These are phyloP conservation scores for Aspergillus kassunensis DNA, from an alignment of 495 filamentous ascomycete species.

Conservation along the genomic window DNA sequence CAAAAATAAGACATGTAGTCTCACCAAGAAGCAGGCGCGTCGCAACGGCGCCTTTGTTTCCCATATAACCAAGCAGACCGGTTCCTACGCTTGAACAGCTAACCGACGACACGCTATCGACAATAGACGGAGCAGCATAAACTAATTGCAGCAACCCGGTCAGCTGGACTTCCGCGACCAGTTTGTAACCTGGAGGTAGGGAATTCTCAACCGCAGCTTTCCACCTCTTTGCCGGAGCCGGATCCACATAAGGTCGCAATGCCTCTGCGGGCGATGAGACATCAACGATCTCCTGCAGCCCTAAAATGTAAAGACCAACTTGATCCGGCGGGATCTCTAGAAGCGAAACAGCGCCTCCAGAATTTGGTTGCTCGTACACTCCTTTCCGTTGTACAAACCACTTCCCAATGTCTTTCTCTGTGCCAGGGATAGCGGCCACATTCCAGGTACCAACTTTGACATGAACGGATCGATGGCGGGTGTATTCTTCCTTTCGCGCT, in stretches of 20 bases:
- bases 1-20: constrained; percentile 79
- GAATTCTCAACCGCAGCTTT: constrained; percentile 66
- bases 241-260: constrained; percentile 69
- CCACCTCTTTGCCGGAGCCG: constrained; percentile 67
- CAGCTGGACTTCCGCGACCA: constrained; percentile 77
- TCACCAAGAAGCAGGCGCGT: constrained; percentile 85
- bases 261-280: constrained; percentile 64
- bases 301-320: constrained; percentile 84
- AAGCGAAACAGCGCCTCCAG: not conserved
- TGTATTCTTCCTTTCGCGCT: constrained; percentile 74
- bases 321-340: constrained; percentile 44
- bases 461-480: constrained; percentile 60
- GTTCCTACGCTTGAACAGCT: constrained; percentile 79
- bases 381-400: constrained; percentile 84
- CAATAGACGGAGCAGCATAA: constrained; percentile 73
- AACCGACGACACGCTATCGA: constrained; percentile 66
- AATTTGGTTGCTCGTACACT: constrained; percentile 43
- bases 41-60: constrained; percentile 89
- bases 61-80: constrained; percentile 85
- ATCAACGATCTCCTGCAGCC: constrained; percentile 89
- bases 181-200: constrained; percentile 70
- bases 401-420: constrained; percentile 76
- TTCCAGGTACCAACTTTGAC: constrained; percentile 96
- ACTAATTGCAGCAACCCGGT: constrained; percentile 82
- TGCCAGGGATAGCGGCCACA: constrained; percentile 75